Evolutionary conservation across 1,284 basidiomycete genomes (phyloP).

Genomic region (Lignosus rhinocerotis): DNA sequence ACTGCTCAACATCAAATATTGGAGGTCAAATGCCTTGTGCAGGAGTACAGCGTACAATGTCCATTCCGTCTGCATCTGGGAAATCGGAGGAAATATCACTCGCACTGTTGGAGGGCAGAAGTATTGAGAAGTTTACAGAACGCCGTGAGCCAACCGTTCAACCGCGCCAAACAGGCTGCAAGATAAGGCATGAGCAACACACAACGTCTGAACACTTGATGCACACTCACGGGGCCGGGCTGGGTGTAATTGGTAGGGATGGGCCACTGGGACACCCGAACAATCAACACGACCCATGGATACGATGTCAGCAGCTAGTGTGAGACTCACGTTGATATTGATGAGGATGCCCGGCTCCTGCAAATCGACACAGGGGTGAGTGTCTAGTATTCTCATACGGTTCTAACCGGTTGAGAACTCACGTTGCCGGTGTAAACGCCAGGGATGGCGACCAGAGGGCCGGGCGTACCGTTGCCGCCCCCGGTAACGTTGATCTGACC

Average conservation of each 20-base stretch:
- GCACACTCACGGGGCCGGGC: slow-evolving; percentile 11
- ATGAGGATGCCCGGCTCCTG: slow-evolving; percentile 30
- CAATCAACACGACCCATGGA: not conserved
- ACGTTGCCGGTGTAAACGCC: slow-evolving; percentile 38
- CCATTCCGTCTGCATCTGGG: not conserved
- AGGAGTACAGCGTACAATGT: not conserved
- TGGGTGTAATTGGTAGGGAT: slow-evolving; percentile 20
- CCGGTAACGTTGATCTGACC: slow-evolving; percentile 35
- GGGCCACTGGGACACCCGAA: slow-evolving; percentile 2
- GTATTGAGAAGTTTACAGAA: not conserved
- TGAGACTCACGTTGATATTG: slow-evolving; percentile 31
- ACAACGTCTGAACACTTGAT: not conserved
- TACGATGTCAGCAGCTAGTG: slow-evolving; percentile 4
- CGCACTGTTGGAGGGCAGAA: not conserved
- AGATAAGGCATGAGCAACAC: not conserved
- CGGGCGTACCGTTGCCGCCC: slow-evolving; percentile 36
- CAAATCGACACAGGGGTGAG: not conserved
- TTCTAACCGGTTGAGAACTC: not conserved
- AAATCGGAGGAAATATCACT: no score
- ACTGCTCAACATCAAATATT: not conserved
- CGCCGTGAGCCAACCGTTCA: not conserved
- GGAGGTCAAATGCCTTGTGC: not conserved
- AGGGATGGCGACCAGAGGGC: slow-evolving; percentile 37
- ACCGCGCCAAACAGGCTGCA: slow-evolving; percentile 14
- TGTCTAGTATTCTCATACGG: not conserved